phyloP scores from a whole-genome alignment of 1,284 basidiomycete genomes.

The Cutaneotrichosporon sp. region DNA sequence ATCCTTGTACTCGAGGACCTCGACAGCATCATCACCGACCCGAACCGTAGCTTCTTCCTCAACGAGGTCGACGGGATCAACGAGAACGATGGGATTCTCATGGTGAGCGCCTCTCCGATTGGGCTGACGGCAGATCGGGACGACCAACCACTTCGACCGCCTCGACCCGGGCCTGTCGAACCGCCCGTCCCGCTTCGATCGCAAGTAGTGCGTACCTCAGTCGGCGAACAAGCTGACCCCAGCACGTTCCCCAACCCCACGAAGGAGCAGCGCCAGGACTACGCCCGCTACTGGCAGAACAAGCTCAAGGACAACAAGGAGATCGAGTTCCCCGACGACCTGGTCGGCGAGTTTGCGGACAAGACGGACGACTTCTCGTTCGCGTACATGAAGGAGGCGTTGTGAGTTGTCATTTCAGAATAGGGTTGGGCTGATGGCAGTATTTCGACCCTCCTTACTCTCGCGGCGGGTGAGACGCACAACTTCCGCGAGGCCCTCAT shows the following conservation, averaged over 20 bases:
- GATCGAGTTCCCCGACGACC: slow-evolving; percentile 65
- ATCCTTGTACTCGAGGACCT: slow-evolving; percentile 77
- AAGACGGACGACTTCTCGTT: slow-evolving; percentile 70
- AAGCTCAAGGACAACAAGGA: slow-evolving; percentile 65
- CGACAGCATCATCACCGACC: slow-evolving; percentile 73
- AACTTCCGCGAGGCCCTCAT: slow-evolving; percentile 60
- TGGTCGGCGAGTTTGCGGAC: slow-evolving; percentile 64
- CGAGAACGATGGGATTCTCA: slow-evolving; percentile 71
- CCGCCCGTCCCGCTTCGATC: slow-evolving; percentile 77
- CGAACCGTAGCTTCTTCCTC: slow-evolving; percentile 78
- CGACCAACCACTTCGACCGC: slow-evolving; percentile 78
- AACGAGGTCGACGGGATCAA: slow-evolving; percentile 65
- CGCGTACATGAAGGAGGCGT: slow-evolving; percentile 79
- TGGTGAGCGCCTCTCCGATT: slow-evolving; percentile 50
- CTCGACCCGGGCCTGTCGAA: slow-evolving; percentile 72
- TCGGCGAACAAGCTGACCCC: not conserved
- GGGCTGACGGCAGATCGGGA: slow-evolving; percentile 59
- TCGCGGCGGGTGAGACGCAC: slow-evolving; percentile 34
- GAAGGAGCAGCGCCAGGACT: slow-evolving; percentile 63
- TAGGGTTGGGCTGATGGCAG: slow-evolving; percentile 19
- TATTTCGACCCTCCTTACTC: slow-evolving; percentile 36
- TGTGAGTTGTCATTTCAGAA: slow-evolving; percentile 59
- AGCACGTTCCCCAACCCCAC: slow-evolving; percentile 62
- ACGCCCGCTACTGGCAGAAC: slow-evolving; percentile 72
- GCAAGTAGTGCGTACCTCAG: slow-evolving; percentile 68